Percentiles rank a stretch among this genome's conserved stretches.
These are phyloP conservation scores for Parachlorella kessleri DNA, from an alignment of 139 green algal species.

Conservation along the genomic window DNA sequence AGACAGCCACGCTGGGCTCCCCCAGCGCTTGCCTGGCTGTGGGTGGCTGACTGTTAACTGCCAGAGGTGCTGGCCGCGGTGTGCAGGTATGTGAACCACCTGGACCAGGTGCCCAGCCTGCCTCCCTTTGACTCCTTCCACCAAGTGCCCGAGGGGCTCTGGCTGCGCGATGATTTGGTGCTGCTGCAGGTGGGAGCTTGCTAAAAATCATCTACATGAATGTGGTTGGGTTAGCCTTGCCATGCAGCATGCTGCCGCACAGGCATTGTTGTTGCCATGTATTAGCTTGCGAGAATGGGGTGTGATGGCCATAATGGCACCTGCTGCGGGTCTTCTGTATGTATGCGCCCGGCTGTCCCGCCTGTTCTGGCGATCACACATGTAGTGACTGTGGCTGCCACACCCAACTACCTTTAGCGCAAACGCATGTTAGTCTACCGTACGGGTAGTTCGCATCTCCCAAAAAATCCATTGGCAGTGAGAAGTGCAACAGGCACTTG, in stretches of 20 bases:
- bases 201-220: too few relatives aligned
- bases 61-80: not conserved
- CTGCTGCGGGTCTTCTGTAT: not conserved
- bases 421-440: not conserved
- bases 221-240: too few relatives aligned
- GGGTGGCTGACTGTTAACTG: too few relatives aligned
- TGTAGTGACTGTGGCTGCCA: too few relatives aligned
- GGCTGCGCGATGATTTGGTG: constrained; percentile 6
- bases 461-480: too few relatives aligned
- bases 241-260: too few relatives aligned
- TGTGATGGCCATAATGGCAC: not conserved
- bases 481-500: not conserved
- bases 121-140: not conserved
- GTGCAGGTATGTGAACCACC: not conserved
- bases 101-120: not conserved
- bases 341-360: not conserved
- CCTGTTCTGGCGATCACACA: too few relatives aligned
- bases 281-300: not conserved
- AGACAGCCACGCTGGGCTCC: too few relatives aligned
- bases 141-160: constrained; percentile 5
- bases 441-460: not conserved
- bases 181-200: constrained; percentile 19
- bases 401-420: too few relatives aligned
- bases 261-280: too few relatives aligned
- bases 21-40: too few relatives aligned